These are phyloP conservation scores for Alloteropsis angusta DNA, from an alignment of 202 grass and related monocot genomes.

Conservation along the genomic window DNA sequence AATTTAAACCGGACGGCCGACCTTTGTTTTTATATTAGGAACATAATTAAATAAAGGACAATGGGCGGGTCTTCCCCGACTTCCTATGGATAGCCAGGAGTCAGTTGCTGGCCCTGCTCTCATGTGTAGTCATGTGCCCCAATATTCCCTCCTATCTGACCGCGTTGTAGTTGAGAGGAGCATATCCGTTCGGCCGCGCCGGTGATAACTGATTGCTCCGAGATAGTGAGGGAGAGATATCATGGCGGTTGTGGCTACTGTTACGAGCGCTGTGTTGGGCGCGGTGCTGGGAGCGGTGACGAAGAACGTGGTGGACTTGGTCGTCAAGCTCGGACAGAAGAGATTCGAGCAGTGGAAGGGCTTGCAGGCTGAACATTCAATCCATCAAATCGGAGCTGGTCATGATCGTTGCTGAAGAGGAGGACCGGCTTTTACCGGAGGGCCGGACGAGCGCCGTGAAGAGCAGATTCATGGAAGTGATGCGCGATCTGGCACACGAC, in stretches of 20 bases:
- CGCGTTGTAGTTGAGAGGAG: too few species aligned
- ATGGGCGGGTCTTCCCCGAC: too few species aligned
- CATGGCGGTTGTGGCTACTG: not conserved
- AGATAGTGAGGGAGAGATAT: too few species aligned
- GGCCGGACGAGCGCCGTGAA: not conserved
- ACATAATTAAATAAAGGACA: too few species aligned
- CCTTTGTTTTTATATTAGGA: too few species aligned
- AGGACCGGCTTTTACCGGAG: fast-evolving
- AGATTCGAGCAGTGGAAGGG: not conserved
- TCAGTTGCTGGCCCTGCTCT: too few species aligned
- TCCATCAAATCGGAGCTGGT: not conserved
- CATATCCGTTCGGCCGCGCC: too few species aligned
- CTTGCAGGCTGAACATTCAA: not conserved
- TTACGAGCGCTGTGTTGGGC: not conserved
- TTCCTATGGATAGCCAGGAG: too few species aligned
- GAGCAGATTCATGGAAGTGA: not conserved
- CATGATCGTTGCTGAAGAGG: not conserved
- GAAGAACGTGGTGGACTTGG: not conserved
- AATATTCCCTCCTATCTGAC: too few species aligned
- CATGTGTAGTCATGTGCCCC: too few species aligned
- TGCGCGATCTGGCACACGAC: not conserved
- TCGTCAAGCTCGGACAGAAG: not conserved
- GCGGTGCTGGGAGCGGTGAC: not conserved
- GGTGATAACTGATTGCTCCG: too few species aligned
- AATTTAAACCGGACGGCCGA: too few species aligned